A percentile compares a stretch with the other conserved stretches of the same genome.
Evolutionary conservation across 1,139 yeast species (phyloP).

Genomic region (Lodderomyces theae): DNA sequence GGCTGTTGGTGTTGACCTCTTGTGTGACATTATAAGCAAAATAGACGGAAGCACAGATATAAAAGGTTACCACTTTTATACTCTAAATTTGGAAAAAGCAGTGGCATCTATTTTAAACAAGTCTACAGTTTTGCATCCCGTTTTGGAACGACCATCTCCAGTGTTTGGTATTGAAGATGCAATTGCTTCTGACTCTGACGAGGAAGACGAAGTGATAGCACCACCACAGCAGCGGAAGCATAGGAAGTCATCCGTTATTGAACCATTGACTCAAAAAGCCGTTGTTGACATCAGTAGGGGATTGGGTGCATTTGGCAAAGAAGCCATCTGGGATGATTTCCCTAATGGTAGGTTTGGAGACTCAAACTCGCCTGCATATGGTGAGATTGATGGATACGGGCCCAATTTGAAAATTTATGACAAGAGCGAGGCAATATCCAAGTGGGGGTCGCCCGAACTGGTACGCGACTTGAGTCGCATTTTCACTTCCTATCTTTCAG

Average conservation of each 20-base stretch:
- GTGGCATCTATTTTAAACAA: conserved; percentile 78
- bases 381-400: conserved; percentile 97
- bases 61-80: conserved; percentile 85
- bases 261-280: conserved; percentile 49
- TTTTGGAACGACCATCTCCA: conserved; percentile 19
- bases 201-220: conserved; percentile 16
- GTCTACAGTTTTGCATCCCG: conserved; percentile 46
- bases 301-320: conserved; percentile 80
- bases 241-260: conserved; percentile 47
- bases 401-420: conserved; percentile 76
- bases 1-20: conserved; percentile 72
- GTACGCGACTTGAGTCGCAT: conserved; percentile 61
- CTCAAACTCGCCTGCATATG: conserved; percentile 94
- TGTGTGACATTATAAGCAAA: conserved; percentile 60
- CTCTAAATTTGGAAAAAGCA: conserved; percentile 85
- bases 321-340: conserved; percentile 98
- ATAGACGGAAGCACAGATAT: conserved; percentile 51
- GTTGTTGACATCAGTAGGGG: conserved; percentile 79
- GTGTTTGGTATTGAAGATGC: conserved; percentile 28
- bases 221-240: conserved; percentile 6
- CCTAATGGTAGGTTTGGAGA: conserved; percentile 98
- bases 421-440: conserved; percentile 61
- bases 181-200: conserved; percentile 36
- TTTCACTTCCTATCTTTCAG: conserved; percentile 72
- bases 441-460: conserved; percentile 84